These are phyloP conservation scores for Zopfia rhizophila DNA, from an alignment of 2,329 filamentous ascomycete species.

Conservation along the genomic window DNA sequence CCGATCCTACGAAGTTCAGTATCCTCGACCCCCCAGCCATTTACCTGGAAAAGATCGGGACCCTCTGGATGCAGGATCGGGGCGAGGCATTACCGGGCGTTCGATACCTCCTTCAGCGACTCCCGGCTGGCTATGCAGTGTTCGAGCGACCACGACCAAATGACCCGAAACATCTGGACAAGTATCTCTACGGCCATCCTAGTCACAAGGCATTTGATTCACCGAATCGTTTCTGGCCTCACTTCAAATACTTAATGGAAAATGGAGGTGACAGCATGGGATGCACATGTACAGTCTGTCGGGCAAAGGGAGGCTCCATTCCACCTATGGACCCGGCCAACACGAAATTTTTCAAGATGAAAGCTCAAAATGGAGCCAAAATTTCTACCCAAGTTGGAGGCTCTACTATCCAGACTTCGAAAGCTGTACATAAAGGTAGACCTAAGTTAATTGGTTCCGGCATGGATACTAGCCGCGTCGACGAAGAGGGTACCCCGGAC, in stretches of 20 bases:
- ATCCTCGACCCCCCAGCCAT: slow-evolving; percentile 52
- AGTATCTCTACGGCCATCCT: slow-evolving; percentile 68
- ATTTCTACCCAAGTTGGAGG: slow-evolving; percentile 13
- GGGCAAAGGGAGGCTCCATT: slow-evolving; percentile 29
- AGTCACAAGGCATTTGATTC: slow-evolving; percentile 63
- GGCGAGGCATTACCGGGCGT: slow-evolving; percentile 50
- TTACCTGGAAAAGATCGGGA: slow-evolving; percentile 61
- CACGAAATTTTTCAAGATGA: neutral
- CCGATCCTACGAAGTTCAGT: slow-evolving; percentile 33
- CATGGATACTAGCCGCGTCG: slow-evolving; percentile 42
- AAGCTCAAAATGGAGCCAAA: too few species aligned
- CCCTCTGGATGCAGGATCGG: slow-evolving; percentile 59
- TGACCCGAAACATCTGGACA: slow-evolving; percentile 58
- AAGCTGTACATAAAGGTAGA: too few species aligned
- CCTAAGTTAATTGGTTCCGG: slow-evolving; percentile 31
- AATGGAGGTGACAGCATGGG: slow-evolving; percentile 51
- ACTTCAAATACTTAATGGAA: slow-evolving; percentile 67
- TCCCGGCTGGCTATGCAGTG: slow-evolving; percentile 66
- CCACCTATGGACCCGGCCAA: slow-evolving; percentile 11
- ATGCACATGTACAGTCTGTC: slow-evolving; percentile 64
- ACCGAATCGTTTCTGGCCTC: slow-evolving; percentile 63
- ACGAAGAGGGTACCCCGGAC: slow-evolving; percentile 66
- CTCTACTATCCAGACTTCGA: too few species aligned
- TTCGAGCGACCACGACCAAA: slow-evolving; percentile 60
- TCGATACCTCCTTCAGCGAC: slow-evolving; percentile 61